Conservation (phyloP, 1,139 yeast genomes). For the Debaryomyces robertsiae region DNA sequence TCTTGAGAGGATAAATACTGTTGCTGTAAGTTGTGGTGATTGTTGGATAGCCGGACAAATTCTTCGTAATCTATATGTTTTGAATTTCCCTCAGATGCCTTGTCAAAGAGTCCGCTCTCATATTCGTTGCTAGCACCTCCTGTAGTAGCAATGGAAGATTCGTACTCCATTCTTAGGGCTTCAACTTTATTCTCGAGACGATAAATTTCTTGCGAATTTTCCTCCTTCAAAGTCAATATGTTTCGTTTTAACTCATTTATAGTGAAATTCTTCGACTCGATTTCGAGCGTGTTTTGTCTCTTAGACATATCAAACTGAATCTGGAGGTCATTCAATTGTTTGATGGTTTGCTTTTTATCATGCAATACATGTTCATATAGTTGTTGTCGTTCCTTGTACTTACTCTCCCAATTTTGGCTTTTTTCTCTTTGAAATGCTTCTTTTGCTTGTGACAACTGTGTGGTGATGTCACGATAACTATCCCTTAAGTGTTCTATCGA, state of each 20-base stretch:
- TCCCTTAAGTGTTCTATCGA: conserved; percentile 30
- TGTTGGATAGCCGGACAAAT: conserved; percentile 41
- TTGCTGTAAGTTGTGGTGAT: conserved; percentile 58
- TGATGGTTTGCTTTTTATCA: conserved; percentile 29
- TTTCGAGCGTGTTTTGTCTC: conserved; percentile 39
- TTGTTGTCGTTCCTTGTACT: conserved; percentile 38
- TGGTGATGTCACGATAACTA: conserved; percentile 18
- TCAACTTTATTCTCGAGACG: conserved; percentile 55
- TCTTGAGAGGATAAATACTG: conserved; percentile 69
- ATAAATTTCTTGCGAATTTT: conserved; percentile 47
- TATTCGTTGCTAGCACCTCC: background rate
- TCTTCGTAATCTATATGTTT: conserved; percentile 31
- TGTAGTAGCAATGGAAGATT: conserved; percentile 14
- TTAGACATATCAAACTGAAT: conserved; percentile 44
- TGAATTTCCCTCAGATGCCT: conserved; percentile 14
- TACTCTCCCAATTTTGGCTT: conserved; percentile 38
- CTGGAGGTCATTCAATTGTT: conserved; percentile 40
- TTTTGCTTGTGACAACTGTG: conserved; percentile 18
- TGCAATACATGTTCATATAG: conserved; percentile 38
- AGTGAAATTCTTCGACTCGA: conserved; percentile 30
- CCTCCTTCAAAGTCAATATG: conserved; percentile 33
- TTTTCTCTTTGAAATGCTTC: conserved; percentile 25
- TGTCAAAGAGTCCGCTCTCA: conserved; percentile 15
- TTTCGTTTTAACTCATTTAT: conserved; percentile 33
- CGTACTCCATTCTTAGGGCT: conserved; percentile 34